Base-by-base conservation (phyloP, 1,284 basidiomycete species). In the Apiotrichum mycotoxinovorans region DNA sequence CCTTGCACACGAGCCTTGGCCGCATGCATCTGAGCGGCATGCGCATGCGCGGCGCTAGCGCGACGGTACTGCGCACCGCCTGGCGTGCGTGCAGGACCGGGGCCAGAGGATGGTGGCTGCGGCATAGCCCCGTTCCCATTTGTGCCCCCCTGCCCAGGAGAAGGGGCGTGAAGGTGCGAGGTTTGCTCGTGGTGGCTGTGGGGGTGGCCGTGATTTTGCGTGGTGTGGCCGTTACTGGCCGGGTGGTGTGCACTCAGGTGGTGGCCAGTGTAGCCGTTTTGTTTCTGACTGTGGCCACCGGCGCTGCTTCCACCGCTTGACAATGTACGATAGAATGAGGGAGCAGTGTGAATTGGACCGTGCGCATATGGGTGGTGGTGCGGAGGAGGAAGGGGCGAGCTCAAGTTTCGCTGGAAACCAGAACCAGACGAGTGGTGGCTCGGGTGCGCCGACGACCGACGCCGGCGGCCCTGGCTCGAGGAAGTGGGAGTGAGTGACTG, bases 311-410 rank as follows among this genome's bases (percentile, higher is more conserved):
- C 20, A 1, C 25, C 4, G 7, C 23, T 27, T 18, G 44, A 46
- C 4, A 11, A 14, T 1, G 44, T 46, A 25, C 33, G 33, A 22
- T 48, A 48, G 22, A 48, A 48, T 12, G 46, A 33, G 11, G 46
- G 46, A 12, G 46, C 46, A 5, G 46, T 48, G 33, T 48, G 46
- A 20, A 48, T 48, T 10, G 46, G 46, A 17, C 43, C 43, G 25
- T 44, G 43, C 8, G 46, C 46, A 25, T 48, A 48, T 2, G 46
- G 46, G 33, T 48, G 46, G 2, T 33, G 46, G 33, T 48, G 46
- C 14, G 46, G 46, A 22, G 46, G 46, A 23, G 46, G 46, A 18
- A 48, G 46, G 4, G 46, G 33, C 20, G 46, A 48, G 12, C 18
- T 37, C 33, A 48, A 7, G 15, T n/a, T 20, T 8, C 34, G 46